Base-by-base conservation (phyloP, 805 yeast genomes). In the Yarrowia sp. region DNA sequence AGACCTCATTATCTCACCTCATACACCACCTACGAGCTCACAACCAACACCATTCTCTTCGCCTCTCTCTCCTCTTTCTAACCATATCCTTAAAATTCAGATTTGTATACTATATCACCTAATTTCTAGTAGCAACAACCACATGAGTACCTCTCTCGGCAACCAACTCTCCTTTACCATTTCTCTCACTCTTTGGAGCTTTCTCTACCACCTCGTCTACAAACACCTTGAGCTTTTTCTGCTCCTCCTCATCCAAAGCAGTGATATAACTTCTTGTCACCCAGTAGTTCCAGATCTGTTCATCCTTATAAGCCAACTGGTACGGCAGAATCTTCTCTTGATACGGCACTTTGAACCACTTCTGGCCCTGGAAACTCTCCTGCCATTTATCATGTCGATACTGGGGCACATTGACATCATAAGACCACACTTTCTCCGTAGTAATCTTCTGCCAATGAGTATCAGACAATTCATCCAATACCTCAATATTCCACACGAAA, bases 401-500 rank as follows among this genome's bases (percentile, higher is more conserved):
- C 73, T 85, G 88, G 6, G 89, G 89, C 33, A 85, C 86, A 2
- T 72, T 72, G 4, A 43, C 67, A 67, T 83, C 86, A 65, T 69
- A 74, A 4, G 70, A 44, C 72, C 79, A 78, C 9, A 77, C 71
- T 33, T 71, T 71, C 36, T 77, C 71, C 3, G 78, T 75, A 14
- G 78, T 74, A 48, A 72, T 68, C 38, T 67, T 67, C 65, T 79
- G 78, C 84, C 84, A 80, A 32, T 73, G 74, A 38, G 73, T 70
- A 5, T 72, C 70, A 9, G 68, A 71, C 36, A 67, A 58, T 35
- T 66, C 17, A 4, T 70, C 73, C 31, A 69, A 51, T 48, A 70
- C 74, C 57, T 85, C 88, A 67, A 76, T 81, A 72, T 86, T 86
- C 89, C 89, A 86, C 64, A 86, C 79, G 28, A 84, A 70, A 0